A percentile compares a stretch with the other conserved stretches of the same genome.
Evolutionary conservation across 345 rosid genomes (phyloP).

Genomic region (Eucalyptus microcorys): DNA sequence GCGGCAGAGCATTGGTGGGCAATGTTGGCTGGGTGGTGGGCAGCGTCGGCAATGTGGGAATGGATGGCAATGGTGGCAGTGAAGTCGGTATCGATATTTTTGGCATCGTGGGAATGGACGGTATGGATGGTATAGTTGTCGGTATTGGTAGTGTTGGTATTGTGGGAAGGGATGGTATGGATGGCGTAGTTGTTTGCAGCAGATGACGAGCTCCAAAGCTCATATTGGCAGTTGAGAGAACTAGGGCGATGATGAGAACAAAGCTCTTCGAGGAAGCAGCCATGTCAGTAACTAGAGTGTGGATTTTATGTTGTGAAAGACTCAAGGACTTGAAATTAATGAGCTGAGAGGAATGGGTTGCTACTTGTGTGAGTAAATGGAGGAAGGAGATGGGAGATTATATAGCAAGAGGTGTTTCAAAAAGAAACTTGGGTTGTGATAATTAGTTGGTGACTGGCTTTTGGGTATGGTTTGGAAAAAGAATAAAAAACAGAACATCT

Average conservation of each 20-base stretch:
- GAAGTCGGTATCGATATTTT: not conserved
- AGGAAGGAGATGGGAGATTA: not conserved
- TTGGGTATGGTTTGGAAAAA: not conserved
- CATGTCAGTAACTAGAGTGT: not conserved
- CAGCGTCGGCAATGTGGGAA: not conserved
- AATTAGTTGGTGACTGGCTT: not conserved
- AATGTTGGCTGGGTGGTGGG: too few species aligned
- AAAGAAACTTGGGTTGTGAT: not conserved
- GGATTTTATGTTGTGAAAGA: not conserved
- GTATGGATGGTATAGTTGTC: not conserved
- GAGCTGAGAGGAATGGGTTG: not conserved
- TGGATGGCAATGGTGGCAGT: not conserved
- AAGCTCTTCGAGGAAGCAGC: not conserved
- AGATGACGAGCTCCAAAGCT: slow-evolving; percentile 8
- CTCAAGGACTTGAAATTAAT: not conserved
- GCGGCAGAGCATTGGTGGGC: too few species aligned
- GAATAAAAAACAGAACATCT: not conserved
- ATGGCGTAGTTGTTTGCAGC: not conserved
- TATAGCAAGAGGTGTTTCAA: not conserved
- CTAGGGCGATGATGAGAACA: not conserved
- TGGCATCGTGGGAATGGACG: not conserved
- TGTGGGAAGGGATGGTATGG: too few species aligned
- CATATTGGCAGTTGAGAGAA: not conserved
- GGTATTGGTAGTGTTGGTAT: too few species aligned
- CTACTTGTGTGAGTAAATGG: not conserved